Percentiles rank a stretch among this genome's conserved stretches.
These are phyloP conservation scores for Aspergillus sparsus DNA, from an alignment of 495 filamentous ascomycete genomes.

Conservation along the genomic window DNA sequence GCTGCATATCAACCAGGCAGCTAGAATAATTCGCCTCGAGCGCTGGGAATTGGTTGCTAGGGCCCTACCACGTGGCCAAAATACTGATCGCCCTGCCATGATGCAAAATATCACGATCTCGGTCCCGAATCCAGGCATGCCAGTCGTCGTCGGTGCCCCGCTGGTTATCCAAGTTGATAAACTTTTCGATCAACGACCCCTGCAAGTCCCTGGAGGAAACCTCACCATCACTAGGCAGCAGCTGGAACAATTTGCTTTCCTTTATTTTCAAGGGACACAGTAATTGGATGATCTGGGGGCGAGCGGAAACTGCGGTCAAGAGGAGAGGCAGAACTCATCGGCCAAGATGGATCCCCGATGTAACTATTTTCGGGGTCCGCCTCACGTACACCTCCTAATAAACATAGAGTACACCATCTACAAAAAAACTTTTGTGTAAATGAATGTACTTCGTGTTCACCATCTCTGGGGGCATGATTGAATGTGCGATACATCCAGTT, in stretches of 20 bases:
- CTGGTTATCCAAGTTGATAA: constrained; percentile 2
- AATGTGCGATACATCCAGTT: too few relatives aligned
- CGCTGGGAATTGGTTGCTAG: neutral
- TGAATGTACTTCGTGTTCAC: too few relatives aligned
- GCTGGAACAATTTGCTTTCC: constrained; percentile 1
- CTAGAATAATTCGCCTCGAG: neutral
- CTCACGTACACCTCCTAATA: too few relatives aligned
- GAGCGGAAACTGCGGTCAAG: neutral
- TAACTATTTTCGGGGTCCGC: too few relatives aligned
- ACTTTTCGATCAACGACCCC: constrained; percentile 2
- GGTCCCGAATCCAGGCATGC: neutral
- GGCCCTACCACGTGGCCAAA: neutral
- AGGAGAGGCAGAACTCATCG: neutral
- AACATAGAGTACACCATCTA: too few relatives aligned
- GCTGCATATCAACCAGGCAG: neutral
- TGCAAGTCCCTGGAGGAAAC: neutral
- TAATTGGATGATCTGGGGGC: neutral
- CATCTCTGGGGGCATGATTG: too few relatives aligned
- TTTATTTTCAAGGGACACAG: neutral
- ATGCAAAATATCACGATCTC: neutral
- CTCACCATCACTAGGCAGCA: neutral
- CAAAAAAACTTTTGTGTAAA: too few relatives aligned
- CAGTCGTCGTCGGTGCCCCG: neutral
- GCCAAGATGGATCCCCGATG: too few relatives aligned
- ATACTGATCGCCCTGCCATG: neutral